phyloP scores from a whole-genome alignment of 305 asterid species.

The Solanum aculeatissimum region DNA sequence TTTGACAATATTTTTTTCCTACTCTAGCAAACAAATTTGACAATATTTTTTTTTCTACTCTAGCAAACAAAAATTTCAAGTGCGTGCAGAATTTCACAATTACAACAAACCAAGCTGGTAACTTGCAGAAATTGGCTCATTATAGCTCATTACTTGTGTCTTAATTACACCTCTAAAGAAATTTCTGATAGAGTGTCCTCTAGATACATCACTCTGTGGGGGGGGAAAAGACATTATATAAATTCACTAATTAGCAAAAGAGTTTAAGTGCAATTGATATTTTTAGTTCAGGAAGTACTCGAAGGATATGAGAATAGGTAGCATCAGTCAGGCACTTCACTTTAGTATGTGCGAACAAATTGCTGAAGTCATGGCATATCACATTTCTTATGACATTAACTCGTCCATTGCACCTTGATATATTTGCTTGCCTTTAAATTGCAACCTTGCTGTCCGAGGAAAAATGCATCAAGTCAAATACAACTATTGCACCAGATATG shows the following conservation, averaged over 20 bases:
- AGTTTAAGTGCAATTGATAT: background rate
- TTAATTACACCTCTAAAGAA: slow-evolving; percentile 61
- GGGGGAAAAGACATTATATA: background rate
- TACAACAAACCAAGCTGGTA: background rate
- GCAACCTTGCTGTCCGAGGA: slow-evolving; percentile 60
- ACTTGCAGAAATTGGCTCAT: background rate
- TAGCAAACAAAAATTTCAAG: background rate
- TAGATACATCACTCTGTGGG: slow-evolving; percentile 74
- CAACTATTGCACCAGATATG: background rate
- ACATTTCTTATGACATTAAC: slow-evolving; percentile 79
- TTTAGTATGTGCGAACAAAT: slow-evolving; percentile 39
- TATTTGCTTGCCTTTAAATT: slow-evolving; percentile 81
- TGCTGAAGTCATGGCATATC: slow-evolving; percentile 51
- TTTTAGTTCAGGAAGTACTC: background rate
- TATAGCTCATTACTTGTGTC: slow-evolving; percentile 44
- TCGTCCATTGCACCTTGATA: slow-evolving; percentile 67
- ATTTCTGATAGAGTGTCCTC: slow-evolving; percentile 48
- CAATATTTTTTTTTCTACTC: background rate
- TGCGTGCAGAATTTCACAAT: background rate
- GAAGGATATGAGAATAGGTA: slow-evolving; percentile 12
- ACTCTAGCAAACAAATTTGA: no score
- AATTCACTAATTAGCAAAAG: background rate
- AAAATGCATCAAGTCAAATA: background rate
- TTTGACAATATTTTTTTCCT: no score
- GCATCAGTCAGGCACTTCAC: slow-evolving; percentile 90